Evolutionary conservation across 257 asterid genomes (phyloP), one percentile per base, ranked within the genome.

Genomic region (Paraleonurus japonicus): DNA sequence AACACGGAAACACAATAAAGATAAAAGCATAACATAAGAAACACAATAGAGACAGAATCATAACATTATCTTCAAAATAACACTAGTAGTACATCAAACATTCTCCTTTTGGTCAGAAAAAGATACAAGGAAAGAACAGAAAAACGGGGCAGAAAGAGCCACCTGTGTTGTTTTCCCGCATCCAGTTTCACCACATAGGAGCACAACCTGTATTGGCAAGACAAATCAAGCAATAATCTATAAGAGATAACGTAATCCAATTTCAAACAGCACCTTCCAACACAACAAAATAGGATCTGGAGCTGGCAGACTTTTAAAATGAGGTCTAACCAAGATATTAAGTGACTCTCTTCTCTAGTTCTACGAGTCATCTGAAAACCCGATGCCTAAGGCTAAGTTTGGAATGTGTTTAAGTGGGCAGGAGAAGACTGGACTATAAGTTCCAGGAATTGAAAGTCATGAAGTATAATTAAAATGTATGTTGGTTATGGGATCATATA

Each of bases 81-180:
- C 9, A 48, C 43, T 35, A 55, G 54, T 47, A 23, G 71, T 13
- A 41, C 28, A 57, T 17, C n/a, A 57, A 43, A 24, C n/a, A 27
- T 35, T 57, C 5, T 47, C 37, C 63, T 69, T 59, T 7, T 24
- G 17, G 23, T 43, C 53, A 33, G 61, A 62, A 70, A 5, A 61
- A 12, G 33, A 28, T 1, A 33, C 17, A 58, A 41, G 58, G 76
- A 65, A n/a, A 47, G 60, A 60, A 74, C 35, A 45, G 41, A 37
- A 19, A 65, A 39, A 72, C 50, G 35, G 48, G 15, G 62, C 61
- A 75, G 70, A 70, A 69, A 57, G 16, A 54, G 59, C 37, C 78
- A 88, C 97, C 98, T 90, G 97, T 22, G 98, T 92, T 16, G 97
- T 92, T 85, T 92, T 92, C 51, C 96, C 99, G 39, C 99, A 94